Evolutionary conservation across 2,329 filamentous ascomycete species (phyloP).

Genomic region (Pseudogymnoascus sp.): DNA sequence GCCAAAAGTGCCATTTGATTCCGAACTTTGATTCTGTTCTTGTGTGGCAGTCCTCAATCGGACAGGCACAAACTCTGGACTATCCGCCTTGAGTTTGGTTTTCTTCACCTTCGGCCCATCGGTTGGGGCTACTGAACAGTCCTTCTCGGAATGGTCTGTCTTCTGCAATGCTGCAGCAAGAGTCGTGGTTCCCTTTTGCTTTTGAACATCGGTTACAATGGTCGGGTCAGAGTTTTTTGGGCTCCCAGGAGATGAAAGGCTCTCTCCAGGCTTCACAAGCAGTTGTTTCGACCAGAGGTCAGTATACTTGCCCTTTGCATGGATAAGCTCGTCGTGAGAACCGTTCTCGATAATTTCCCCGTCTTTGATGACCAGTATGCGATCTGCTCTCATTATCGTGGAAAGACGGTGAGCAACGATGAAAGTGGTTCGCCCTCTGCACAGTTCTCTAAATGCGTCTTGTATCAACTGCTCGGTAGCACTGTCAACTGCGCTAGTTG

Average conservation of each 20-base stretch:
- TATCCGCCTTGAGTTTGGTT: slow-evolving; percentile 31
- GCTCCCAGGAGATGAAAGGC: slow-evolving; percentile 19
- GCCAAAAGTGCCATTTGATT: background rate
- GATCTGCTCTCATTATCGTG: slow-evolving; percentile 44
- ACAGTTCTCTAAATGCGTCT: slow-evolving; percentile 36
- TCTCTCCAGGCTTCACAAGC: slow-evolving; percentile 21
- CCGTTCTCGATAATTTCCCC: slow-evolving; percentile 44
- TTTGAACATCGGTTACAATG: slow-evolving; percentile 25
- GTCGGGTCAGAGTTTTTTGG: slow-evolving; percentile 19
- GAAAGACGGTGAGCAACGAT: slow-evolving; percentile 39
- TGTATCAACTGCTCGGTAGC: slow-evolving; percentile 39
- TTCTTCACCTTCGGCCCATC: background rate
- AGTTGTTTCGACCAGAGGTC: slow-evolving; percentile 43
- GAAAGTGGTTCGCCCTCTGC: slow-evolving; percentile 40
- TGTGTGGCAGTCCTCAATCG: slow-evolving; percentile 6
- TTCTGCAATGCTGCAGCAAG: slow-evolving; percentile 2
- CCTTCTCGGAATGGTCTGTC: slow-evolving; percentile 3
- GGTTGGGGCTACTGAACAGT: background rate
- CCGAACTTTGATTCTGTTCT: background rate
- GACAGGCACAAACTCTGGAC: slow-evolving; percentile 32
- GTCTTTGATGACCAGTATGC: slow-evolving; percentile 43
- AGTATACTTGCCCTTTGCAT: slow-evolving; percentile 39
- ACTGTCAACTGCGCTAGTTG: slow-evolving; percentile 41
- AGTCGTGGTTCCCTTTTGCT: slow-evolving; percentile 6
- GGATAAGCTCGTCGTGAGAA: slow-evolving; percentile 39